A percentile compares a stretch with the other conserved stretches of the same genome.
phyloP scores from a whole-genome alignment of 192 early-diverging fungal genomes.

The Entophlyctis luteolus region DNA sequence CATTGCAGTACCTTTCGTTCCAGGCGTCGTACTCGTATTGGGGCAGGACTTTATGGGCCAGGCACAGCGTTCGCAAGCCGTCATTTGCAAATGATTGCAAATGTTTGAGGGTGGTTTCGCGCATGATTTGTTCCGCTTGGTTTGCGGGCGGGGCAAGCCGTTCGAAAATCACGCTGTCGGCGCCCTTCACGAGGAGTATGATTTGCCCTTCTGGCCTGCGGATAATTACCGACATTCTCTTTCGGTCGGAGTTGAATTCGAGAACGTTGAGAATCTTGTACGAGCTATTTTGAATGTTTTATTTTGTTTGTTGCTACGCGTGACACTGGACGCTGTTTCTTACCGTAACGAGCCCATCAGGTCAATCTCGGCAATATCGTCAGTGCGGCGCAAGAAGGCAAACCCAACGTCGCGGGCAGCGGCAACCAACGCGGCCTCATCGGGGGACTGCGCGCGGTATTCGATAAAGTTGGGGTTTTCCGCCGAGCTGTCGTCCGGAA shows the following conservation, averaged over 20 bases:
- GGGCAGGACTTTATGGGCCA: constrained; percentile 72
- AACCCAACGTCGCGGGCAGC: constrained; percentile 88
- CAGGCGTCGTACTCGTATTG: constrained; percentile 74
- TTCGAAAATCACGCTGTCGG: constrained; percentile 93
- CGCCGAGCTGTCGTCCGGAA: no score
- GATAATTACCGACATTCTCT: constrained; percentile 89
- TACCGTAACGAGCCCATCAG: constrained; percentile 66
- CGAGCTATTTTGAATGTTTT: constrained; percentile 21
- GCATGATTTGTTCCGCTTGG: constrained; percentile 36
- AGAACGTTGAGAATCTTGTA: constrained; percentile 84
- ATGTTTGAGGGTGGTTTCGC: constrained; percentile 42
- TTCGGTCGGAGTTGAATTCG: constrained; percentile 94
- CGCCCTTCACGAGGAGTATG: constrained; percentile 87
- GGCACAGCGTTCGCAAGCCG: constrained; percentile 85
- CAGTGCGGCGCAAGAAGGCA: constrained; percentile 68
- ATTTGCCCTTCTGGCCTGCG: constrained; percentile 75
- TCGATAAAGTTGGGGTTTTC: constrained; percentile 48
- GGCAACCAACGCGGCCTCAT: constrained; percentile 90
- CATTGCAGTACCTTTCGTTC: constrained; percentile 69
- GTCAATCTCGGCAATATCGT: constrained; percentile 66
- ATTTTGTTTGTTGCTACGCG: background rate
- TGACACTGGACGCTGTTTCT: background rate
- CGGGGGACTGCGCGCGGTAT: constrained; percentile 94
- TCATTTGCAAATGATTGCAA: constrained; percentile 46
- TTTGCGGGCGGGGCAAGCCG: constrained; percentile 44